phyloP scores from a whole-genome alignment of 129 eudicot species.

The Pseudognaphalium luteoalbum region DNA sequence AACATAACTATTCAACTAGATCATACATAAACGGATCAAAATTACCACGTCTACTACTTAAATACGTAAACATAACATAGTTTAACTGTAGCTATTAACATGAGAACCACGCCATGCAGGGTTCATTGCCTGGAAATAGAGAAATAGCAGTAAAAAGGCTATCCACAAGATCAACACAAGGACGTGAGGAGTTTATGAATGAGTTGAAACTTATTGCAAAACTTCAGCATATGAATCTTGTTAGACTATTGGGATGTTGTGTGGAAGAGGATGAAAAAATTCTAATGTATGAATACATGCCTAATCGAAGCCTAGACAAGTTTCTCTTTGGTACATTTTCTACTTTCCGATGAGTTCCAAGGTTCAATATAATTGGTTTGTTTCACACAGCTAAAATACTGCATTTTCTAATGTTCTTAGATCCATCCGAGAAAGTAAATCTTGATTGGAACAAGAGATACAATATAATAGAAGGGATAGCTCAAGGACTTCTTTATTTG shows the following conservation, averaged over 20 bases:
- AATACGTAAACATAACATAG: too few relatives aligned
- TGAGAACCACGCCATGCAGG: conserved; percentile 26
- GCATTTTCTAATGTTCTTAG: conserved; percentile 9
- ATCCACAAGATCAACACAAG: conserved; percentile 41
- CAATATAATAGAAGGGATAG: conserved; percentile 37
- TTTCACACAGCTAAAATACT: not conserved
- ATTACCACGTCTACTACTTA: too few relatives aligned
- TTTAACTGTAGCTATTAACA: not conserved
- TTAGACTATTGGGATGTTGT: conserved; percentile 37
- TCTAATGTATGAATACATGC: conserved; percentile 38
- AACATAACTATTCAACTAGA: not conserved
- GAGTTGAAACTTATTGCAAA: conserved; percentile 44
- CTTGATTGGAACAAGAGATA: conserved; percentile 35
- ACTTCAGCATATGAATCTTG: conserved; percentile 42
- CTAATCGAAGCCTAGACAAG: conserved; percentile 39
- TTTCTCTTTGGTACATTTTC: conserved; percentile 34
- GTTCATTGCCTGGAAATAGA: conserved; percentile 35
- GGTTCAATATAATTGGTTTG: not conserved
- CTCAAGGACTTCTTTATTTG: conserved; percentile 46
- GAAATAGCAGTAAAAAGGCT: conserved; percentile 38
- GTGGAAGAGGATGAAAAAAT: conserved; percentile 38
- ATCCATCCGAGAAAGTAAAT: conserved; percentile 26
- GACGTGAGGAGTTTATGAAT: conserved; percentile 40
- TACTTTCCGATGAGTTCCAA: not conserved
- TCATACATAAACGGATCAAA: not conserved